Conservation (phyloP, 129 eudicot genomes). For the Saposhnikovia divaricata region DNA sequence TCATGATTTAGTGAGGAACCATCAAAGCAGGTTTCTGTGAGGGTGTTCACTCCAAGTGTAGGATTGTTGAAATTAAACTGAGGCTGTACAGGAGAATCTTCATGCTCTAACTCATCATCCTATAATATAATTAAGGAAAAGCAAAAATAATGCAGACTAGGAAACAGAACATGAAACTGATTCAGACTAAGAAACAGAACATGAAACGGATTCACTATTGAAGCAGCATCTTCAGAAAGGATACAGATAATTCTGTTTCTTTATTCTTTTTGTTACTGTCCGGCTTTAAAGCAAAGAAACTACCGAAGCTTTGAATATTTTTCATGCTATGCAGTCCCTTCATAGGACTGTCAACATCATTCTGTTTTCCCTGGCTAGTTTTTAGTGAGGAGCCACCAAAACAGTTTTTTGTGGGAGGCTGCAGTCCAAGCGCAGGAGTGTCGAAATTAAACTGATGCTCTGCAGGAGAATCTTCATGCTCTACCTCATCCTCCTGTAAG, state of each 20-base stretch:
- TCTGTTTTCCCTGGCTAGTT: conserved; percentile 28
- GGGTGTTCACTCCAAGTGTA: conserved; percentile 34
- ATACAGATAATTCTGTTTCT: conserved; percentile 34
- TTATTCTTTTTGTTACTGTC: conserved; percentile 21
- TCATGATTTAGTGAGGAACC: conserved; percentile 32
- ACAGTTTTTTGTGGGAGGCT: conserved; percentile 19
- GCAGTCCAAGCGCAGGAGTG: conserved; percentile 42
- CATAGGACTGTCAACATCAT: conserved; percentile 26
- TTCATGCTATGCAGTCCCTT: conserved; percentile 20
- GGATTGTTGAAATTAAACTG: conserved; percentile 27
- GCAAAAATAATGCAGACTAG: conserved; percentile 13
- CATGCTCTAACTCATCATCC: conserved; percentile 38
- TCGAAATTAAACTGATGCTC: conserved; percentile 21
- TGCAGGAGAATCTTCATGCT: conserved; percentile 22
- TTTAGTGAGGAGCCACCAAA: conserved; percentile 31
- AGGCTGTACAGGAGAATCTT: conserved; percentile 21
- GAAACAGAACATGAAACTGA: conserved; percentile 3
- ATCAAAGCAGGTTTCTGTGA: conserved; percentile 21
- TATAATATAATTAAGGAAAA: conserved; percentile 27
- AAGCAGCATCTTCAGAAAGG: conserved; percentile 20
- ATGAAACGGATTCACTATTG: background rate
- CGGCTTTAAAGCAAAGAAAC: conserved; percentile 25
- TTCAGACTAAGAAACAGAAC: conserved; percentile 9
- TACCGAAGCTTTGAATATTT: conserved; percentile 31
- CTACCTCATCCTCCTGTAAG: conserved; percentile 33